Percentiles rank a stretch among this genome's conserved stretches.
Conservation (phyloP, 225 moss, liverwort and hornwort species). For the Straminergon stramineum region DNA sequence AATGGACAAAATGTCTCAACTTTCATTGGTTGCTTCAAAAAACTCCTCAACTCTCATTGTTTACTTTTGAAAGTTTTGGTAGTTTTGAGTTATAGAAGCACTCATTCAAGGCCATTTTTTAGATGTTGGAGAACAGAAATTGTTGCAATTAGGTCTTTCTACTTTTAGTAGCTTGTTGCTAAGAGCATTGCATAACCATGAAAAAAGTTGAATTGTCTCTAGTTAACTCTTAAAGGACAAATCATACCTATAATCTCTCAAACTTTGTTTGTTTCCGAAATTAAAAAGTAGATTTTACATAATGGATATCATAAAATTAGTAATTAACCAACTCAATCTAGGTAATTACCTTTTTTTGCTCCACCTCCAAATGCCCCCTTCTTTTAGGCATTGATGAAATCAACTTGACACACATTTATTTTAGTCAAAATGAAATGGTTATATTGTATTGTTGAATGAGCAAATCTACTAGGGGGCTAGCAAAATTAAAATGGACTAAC, state of each 20-base stretch:
- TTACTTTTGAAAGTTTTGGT: not conserved
- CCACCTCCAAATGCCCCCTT: not conserved
- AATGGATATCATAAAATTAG: too few relatives aligned
- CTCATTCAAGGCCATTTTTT: not conserved
- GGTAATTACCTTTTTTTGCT: rapidly evolving
- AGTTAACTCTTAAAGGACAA: too few relatives aligned
- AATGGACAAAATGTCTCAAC: not conserved
- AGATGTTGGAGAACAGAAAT: not conserved
- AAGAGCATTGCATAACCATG: too few relatives aligned
- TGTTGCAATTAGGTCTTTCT: too few relatives aligned
- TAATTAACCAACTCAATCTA: too few relatives aligned
- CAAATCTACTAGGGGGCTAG: not conserved
- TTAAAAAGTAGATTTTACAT: too few relatives aligned
- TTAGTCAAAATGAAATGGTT: not conserved
- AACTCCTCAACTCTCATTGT: not conserved
- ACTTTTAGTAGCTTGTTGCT: too few relatives aligned
- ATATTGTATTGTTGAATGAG: not conserved
- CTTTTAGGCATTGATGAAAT: not conserved
- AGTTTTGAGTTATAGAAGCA: not conserved
- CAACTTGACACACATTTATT: not conserved
- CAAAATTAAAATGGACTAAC: not conserved
- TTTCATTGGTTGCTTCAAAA: not conserved
- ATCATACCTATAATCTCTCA: too few relatives aligned
- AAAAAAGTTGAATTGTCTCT: too few relatives aligned
- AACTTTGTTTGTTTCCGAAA: too few relatives aligned